phyloP scores from a whole-genome alignment of 352 stramenopile species.

The Blastocystis sp. region DNA sequence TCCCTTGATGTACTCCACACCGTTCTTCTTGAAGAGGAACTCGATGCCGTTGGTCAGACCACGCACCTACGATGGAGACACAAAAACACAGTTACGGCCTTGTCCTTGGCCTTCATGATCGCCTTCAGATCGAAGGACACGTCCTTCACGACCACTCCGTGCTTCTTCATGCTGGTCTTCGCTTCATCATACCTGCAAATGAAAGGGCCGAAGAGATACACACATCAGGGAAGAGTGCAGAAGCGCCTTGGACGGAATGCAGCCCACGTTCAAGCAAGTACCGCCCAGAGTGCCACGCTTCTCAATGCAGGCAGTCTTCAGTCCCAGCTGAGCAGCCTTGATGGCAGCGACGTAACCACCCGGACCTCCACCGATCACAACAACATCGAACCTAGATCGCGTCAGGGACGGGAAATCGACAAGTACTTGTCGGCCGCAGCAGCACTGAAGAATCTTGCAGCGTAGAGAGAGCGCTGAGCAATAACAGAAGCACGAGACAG shows the following conservation, averaged over 20 bases:
- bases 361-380: slow-evolving; percentile 89
- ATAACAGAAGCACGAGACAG: slow-evolving; percentile 41
- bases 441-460: slow-evolving; percentile 64
- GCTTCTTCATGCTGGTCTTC: slow-evolving; percentile 89
- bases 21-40: slow-evolving; percentile 97
- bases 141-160: slow-evolving; percentile 85
- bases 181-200: slow-evolving; percentile 75
- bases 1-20: slow-evolving; percentile 95
- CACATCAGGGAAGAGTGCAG: slow-evolving; percentile 91
- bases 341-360: slow-evolving; percentile 97
- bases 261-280: slow-evolving; percentile 98
- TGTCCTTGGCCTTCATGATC: slow-evolving; percentile 92
- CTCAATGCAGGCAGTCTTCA: slow-evolving; percentile 97
- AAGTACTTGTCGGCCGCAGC: slow-evolving; percentile 52
- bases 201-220: slow-evolving; percentile 73
- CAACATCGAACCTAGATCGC: slow-evolving; percentile 73
- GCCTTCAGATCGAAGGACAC: slow-evolving; percentile 88
- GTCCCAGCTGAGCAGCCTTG: slow-evolving; percentile 91
- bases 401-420: not conserved
- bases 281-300: slow-evolving; percentile 88
- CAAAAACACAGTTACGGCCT: slow-evolving; percentile 80
- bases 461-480: not conserved
- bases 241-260: slow-evolving; percentile 96
- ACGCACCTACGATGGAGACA: slow-evolving; percentile 27
- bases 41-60: slow-evolving; percentile 92